These are phyloP conservation scores for Alnus glutinosa DNA, from an alignment of 306 rosid species.

Conservation along the genomic window DNA sequence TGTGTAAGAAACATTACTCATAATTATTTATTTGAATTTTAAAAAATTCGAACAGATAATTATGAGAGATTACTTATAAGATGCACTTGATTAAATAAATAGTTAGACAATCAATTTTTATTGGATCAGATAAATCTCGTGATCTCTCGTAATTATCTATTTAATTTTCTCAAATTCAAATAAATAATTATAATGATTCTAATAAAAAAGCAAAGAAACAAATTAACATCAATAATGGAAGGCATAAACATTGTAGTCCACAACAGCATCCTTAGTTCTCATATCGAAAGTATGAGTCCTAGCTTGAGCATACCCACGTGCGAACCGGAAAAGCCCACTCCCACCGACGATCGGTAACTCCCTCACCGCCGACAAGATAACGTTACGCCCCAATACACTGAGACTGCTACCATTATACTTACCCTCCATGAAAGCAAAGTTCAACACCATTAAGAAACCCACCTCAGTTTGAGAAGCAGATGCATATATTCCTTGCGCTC, in stretches of 20 bases:
- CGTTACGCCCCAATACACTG: slow-evolving; percentile 61
- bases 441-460: slow-evolving; percentile 52
- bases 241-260: slow-evolving; percentile 65
- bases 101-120: no score
- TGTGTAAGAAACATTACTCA: no score
- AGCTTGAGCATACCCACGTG: slow-evolving; percentile 64
- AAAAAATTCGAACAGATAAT: no score
- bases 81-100: no score
- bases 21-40: no score
- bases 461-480: slow-evolving; percentile 51
- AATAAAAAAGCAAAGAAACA: no score
- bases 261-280: slow-evolving; percentile 42
- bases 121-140: no score
- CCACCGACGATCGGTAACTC: slow-evolving; percentile 82
- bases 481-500: slow-evolving; percentile 68
- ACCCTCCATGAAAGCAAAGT: slow-evolving; percentile 56
- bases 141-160: no score
- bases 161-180: no score
- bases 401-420: slow-evolving; percentile 59
- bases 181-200: no score
- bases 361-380: slow-evolving; percentile 33
- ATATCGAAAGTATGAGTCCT: slow-evolving; percentile 22
- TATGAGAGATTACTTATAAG: no score
- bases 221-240: slow-evolving; percentile 42
- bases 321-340: slow-evolving; percentile 64